These are phyloP conservation scores for Asparagopsis taxiformis DNA, from an alignment of 31 red algal genomes.

Conservation along the genomic window DNA sequence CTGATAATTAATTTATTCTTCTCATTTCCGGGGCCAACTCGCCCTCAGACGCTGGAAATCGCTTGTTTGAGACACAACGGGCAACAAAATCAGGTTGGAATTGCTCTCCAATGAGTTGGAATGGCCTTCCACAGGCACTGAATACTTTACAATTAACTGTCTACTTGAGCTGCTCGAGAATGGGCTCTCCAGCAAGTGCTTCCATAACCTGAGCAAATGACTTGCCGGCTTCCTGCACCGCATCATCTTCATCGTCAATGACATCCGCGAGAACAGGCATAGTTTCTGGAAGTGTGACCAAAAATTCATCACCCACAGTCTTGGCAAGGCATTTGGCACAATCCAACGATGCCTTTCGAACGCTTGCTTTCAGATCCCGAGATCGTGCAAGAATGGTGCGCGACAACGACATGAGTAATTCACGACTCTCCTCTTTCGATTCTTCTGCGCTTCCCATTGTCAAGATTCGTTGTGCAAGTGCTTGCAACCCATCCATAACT, in stretches of 20 bases:
- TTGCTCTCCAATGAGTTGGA: background rate
- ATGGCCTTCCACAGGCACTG: background rate
- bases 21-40: background rate
- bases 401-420: conserved; percentile 34
- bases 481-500: conserved; percentile 12
- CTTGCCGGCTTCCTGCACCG: background rate
- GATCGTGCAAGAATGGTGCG: conserved; percentile 34
- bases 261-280: conserved; percentile 73
- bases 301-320: conserved; percentile 63
- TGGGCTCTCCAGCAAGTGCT: background rate
- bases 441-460: conserved; percentile 21
- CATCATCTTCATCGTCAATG: conserved; percentile 62
- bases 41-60: background rate
- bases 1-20: too few species aligned
- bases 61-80: background rate
- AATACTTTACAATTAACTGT: background rate
- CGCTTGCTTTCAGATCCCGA: background rate
- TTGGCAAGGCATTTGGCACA: conserved; percentile 15
- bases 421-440: conserved; percentile 60
- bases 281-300: conserved; percentile 69
- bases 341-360: conserved; percentile 35
- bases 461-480: conserved; percentile 29
- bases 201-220: background rate
- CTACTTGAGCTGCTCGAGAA: background rate
- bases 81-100: background rate